Evolutionary conservation across 257 asterid genomes (phyloP), one percentile per base, ranked within the genome.

Genomic region (Lithospermum erythrorhizon): DNA sequence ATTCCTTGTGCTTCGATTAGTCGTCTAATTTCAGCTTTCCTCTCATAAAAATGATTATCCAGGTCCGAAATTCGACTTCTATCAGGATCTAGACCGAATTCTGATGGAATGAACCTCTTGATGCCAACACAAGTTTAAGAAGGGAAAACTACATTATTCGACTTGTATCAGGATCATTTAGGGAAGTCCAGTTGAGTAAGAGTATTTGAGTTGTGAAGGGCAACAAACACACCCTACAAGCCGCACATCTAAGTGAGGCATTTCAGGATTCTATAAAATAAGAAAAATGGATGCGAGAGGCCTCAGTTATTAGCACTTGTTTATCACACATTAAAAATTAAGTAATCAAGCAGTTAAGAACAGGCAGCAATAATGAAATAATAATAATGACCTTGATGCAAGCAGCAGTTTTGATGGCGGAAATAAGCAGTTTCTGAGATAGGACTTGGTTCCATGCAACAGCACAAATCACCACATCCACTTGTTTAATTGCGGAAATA

Each of bases 31-130:
- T 83, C 93, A 18, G 91, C 58, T 79, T 90, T 90, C 61, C 79
- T 85, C 4, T 80, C 77, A 65, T 85, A 87, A 76, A 90, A 90
- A 70, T 72, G 53, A 73, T 76, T 78, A 72, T 87, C 95, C 81
- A 90, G 17, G 63, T 83, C 41, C 19, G 94, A 76, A 8, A 87
- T 68, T 57, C 72, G 84, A 65, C 75, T 87, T 78, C 68, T 85
- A 59, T 87, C 91, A 13, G 98, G 95, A 75, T 90, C 95, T 21
- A 68, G 23, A 65, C 98, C 98, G 20, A 87, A 90, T 72, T 90
- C 98, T 10, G 98, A 85, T 62, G 98, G 98, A 61, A 85, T 71
- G 65, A 90, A 90, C 84, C 95, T 79, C 94, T 86, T 84, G 78
- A 76, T 7, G 23, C 21, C 63, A 75, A 55, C 54, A 64, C 63